Percentiles rank a stretch among this genome's conserved stretches.
These are phyloP conservation scores for Lumnitzera racemosa DNA, from an alignment of 345 rosid species.

Conservation along the genomic window DNA sequence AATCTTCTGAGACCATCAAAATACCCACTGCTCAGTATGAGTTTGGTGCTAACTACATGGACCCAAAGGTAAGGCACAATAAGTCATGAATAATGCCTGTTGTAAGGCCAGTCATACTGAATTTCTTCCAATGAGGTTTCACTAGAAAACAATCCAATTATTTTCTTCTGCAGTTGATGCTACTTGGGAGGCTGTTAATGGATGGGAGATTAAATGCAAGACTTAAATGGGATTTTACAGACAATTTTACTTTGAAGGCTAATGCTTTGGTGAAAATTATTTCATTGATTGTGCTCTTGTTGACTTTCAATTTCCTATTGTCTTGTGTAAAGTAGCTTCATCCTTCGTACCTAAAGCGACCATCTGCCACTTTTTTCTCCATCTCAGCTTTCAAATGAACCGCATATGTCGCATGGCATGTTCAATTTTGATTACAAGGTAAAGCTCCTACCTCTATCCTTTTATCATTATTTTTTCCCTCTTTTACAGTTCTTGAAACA, in stretches of 20 bases:
- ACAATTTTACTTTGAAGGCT: conserved; percentile 65
- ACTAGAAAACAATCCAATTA: conserved; percentile 1
- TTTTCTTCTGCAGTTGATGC: conserved; percentile 58
- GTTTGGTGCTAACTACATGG: conserved; percentile 86
- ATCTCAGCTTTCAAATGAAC: conserved; percentile 72
- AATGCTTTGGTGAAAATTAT: conserved; percentile 61
- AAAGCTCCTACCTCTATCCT: neutral
- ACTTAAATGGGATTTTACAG: conserved; percentile 80
- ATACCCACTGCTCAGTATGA: conserved; percentile 87
- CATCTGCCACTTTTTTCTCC: conserved; percentile 9
- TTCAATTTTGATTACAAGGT: conserved; percentile 94
- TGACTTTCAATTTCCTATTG: conserved; percentile 5
- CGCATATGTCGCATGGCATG: conserved; percentile 82
- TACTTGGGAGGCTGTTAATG: conserved; percentile 78
- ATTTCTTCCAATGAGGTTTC: conserved; percentile 2
- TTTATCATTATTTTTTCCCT: neutral
- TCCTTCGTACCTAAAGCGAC: too few relatives aligned
- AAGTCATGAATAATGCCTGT: neutral
- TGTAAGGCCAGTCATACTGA: neutral
- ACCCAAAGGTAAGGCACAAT: conserved; percentile 48
- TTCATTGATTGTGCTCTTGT: neutral
- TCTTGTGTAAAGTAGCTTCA: neutral
- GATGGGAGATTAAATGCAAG: conserved; percentile 91
- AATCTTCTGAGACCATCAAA: conserved; percentile 72
- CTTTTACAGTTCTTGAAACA: neutral